Evolutionary conservation across 2,329 filamentous ascomycete genomes (phyloP).

Genomic region (Endothia cerciana): DNA sequence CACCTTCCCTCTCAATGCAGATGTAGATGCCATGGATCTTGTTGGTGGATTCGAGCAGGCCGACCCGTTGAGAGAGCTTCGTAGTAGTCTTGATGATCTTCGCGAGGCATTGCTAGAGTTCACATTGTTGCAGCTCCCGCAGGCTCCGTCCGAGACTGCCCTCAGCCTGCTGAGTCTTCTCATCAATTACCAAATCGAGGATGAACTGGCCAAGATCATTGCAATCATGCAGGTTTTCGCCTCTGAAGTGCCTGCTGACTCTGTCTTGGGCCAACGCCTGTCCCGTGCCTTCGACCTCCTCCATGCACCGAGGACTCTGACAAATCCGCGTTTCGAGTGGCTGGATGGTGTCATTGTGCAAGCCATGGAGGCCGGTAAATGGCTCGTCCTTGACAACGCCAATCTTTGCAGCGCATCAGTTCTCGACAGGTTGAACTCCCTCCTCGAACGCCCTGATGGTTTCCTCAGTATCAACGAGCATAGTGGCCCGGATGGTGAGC

Average conservation of each 20-base stretch:
- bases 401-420: constrained; percentile 96
- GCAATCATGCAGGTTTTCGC: constrained; percentile 45
- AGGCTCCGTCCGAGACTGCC: constrained; percentile 14
- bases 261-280: constrained; percentile 52
- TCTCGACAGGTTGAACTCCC: constrained; percentile 88
- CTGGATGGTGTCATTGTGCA: constrained; percentile 90
- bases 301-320: constrained; percentile 58
- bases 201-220: constrained; percentile 44
- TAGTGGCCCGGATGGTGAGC: constrained; percentile 78
- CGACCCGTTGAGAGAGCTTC: constrained; percentile 75
- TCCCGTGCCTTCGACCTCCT: constrained; percentile 55
- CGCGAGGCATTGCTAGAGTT: constrained; percentile 49
- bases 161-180: constrained; percentile 57
- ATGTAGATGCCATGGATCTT: constrained; percentile 95
- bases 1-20: constrained; percentile 88
- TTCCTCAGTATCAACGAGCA: constrained; percentile 92
- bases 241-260: constrained; percentile 46
- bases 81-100: constrained; percentile 55
- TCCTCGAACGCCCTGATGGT: constrained; percentile 83
- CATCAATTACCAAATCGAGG: constrained; percentile 46
- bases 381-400: constrained; percentile 95
- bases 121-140: constrained; percentile 52
- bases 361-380: constrained; percentile 82
- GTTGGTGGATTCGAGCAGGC: constrained; percentile 96
- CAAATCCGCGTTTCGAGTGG: constrained; percentile 90